These are phyloP conservation scores for Bromus sterilis DNA, from an alignment of 176 grass and related monocot species.

Conservation along the genomic window DNA sequence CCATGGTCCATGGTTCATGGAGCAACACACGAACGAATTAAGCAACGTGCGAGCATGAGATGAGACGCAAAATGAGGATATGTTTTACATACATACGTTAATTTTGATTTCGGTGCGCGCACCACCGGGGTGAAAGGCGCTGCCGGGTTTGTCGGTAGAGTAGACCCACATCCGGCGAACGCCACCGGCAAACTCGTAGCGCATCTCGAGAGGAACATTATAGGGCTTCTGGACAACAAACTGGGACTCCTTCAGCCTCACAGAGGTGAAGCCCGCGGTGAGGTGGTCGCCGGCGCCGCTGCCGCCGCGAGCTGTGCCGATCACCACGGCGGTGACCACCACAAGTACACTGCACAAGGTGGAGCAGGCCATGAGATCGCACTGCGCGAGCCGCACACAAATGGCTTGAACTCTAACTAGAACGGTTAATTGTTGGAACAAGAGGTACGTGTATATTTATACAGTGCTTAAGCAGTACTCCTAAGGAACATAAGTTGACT, in stretches of 20 bases:
- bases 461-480: neutral
- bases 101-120: conserved; percentile 32
- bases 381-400: neutral
- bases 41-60: neutral
- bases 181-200: conserved; percentile 8
- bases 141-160: conserved; percentile 3
- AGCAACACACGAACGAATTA: neutral
- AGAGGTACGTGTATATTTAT: neutral
- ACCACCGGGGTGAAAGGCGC: neutral
- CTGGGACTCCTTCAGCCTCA: neutral
- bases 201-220: neutral
- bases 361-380: neutral
- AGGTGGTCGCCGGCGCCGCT: neutral
- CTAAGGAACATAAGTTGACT: neutral
- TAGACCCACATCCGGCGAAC: conserved; percentile 43
- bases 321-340: neutral
- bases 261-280: conserved; percentile 29
- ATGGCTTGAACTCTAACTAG: neutral
- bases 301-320: neutral
- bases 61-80: no score
- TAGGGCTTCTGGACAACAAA: conserved; percentile 34
- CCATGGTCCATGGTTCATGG: neutral
- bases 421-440: neutral
- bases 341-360: neutral
- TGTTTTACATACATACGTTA: neutral